Evolutionary conservation across 1,139 yeast species (phyloP).

Genomic region (Yueomyces sp.): DNA sequence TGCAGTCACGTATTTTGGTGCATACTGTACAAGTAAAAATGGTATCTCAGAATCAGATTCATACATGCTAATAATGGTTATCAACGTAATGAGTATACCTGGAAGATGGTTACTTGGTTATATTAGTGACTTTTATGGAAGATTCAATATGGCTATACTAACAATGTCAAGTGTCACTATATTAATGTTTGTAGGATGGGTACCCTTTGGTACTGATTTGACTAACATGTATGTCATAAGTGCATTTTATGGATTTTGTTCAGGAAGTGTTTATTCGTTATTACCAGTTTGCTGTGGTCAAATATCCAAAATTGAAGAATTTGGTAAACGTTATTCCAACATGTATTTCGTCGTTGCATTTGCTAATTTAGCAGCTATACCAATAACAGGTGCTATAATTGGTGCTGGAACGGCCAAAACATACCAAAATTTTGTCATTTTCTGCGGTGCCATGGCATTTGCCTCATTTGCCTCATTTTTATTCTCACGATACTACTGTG

Average conservation of each 20-base stretch:
- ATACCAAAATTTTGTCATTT: slow-evolving; percentile 10
- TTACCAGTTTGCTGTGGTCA: slow-evolving; percentile 43
- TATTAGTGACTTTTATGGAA: slow-evolving; percentile 34
- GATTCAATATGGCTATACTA: slow-evolving; percentile 36
- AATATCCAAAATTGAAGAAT: slow-evolving; percentile 46
- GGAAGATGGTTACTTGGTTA: slow-evolving; percentile 36
- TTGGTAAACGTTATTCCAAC: slow-evolving; percentile 58
- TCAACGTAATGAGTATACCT: slow-evolving; percentile 35
- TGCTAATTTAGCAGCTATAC: slow-evolving; percentile 39
- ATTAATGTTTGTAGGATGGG: slow-evolving; percentile 32
- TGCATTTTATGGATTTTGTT: slow-evolving; percentile 37
- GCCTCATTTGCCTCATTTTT: slow-evolving; percentile 6
- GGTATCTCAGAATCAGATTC: slow-evolving; percentile 27
- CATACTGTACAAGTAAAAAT: slow-evolving; percentile 35
- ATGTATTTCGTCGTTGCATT: slow-evolving; percentile 51
- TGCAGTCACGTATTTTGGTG: slow-evolving; percentile 33
- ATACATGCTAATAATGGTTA: slow-evolving; percentile 32
- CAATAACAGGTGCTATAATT: slow-evolving; percentile 38
- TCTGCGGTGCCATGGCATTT: slow-evolving; percentile 8
- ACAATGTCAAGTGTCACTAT: slow-evolving; percentile 27
- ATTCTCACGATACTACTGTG: slow-evolving; percentile 9
- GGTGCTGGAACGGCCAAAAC: slow-evolving; percentile 11
- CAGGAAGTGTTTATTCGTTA: slow-evolving; percentile 35
- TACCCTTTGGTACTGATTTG: slow-evolving; percentile 29
- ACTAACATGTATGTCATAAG: slow-evolving; percentile 33